A percentile compares a stretch with the other conserved stretches of the same genome.
Conservation (phyloP, 163 green algal genomes). For the Prototheca cutis region DNA sequence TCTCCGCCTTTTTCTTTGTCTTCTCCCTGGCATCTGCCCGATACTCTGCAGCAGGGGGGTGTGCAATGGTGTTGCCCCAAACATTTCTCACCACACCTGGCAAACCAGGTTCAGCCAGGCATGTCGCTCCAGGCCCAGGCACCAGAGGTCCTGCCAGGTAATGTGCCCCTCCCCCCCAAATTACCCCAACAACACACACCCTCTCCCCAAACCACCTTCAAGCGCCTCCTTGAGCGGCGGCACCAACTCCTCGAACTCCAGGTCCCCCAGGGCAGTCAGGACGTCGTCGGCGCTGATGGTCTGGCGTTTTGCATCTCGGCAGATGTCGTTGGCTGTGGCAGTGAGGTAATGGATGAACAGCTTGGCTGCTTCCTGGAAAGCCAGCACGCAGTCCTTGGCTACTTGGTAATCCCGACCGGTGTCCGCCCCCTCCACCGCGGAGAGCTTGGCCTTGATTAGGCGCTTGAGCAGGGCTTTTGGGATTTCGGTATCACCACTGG, state of each 20-base stretch:
- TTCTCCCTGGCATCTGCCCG: constrained; percentile 31
- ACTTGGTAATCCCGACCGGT: constrained; percentile 41
- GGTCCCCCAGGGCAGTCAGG: constrained; percentile 65
- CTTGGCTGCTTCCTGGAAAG: constrained; percentile 71
- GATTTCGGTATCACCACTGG: constrained; percentile 64
- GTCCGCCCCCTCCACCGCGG: constrained; percentile 16
- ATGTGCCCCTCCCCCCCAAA: no score
- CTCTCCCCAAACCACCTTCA: constrained; percentile 37
- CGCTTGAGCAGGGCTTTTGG: constrained; percentile 64
- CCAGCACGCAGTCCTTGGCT: constrained; percentile 73
- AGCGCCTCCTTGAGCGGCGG: constrained; percentile 53
- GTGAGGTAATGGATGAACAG: constrained; percentile 88
- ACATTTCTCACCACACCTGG: no score
- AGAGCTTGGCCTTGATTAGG: constrained; percentile 66
- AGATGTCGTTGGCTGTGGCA: constrained; percentile 79
- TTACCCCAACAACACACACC: background rate
- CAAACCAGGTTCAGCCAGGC: no score
- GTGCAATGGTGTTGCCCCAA: no score
- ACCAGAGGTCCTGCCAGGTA: no score
- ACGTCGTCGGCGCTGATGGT: constrained; percentile 85
- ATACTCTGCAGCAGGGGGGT: no score
- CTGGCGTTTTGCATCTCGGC: constrained; percentile 67
- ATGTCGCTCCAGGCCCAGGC: no score
- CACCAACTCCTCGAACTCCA: constrained; percentile 80
- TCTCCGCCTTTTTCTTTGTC: constrained; percentile 32